Conservation (phyloP, 2,329 filamentous ascomycete genomes). For the Reticulascus tulasneorum region DNA sequence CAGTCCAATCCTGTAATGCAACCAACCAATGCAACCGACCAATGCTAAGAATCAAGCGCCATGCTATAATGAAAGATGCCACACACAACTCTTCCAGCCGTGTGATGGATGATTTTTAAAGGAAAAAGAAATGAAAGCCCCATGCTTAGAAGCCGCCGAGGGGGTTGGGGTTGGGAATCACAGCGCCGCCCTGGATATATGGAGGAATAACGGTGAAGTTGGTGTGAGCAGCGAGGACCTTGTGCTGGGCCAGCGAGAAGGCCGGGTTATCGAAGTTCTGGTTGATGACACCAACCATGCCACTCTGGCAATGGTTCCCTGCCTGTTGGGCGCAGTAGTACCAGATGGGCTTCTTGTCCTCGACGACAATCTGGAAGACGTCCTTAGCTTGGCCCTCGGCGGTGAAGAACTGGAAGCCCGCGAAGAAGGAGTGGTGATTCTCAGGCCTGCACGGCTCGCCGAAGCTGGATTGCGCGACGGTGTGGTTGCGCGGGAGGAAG, state of each 20-base stretch:
- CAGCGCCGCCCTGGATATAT: conserved; percentile 28
- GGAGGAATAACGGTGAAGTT: conserved; percentile 25
- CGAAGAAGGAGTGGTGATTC: conserved; percentile 36
- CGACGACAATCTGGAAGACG: conserved; percentile 42
- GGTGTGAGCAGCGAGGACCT: conserved; percentile 28
- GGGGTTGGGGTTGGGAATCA: conserved; percentile 39
- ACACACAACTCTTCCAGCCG: no score
- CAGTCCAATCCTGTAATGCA: no score
- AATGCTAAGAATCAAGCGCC: no score
- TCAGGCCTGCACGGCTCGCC: conserved; percentile 36
- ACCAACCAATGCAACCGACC: no score
- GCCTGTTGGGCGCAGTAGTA: conserved; percentile 35
- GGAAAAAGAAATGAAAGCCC: neutral
- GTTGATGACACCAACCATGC: conserved; percentile 49
- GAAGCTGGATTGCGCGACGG: conserved; percentile 40
- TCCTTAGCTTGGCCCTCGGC: conserved; percentile 29
- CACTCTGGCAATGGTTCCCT: conserved; percentile 41
- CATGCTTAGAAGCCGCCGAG: conserved; percentile 26
- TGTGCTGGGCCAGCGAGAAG: conserved; percentile 33
- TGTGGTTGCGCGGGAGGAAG: conserved; percentile 50
- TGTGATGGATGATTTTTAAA: no score
- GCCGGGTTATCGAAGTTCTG: conserved; percentile 36
- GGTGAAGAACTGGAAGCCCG: conserved; percentile 39
- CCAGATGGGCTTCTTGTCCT: conserved; percentile 35
- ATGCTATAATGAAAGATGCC: no score